Conservation (phyloP, 208 protist species). For the Porcisia deanei region DNA sequence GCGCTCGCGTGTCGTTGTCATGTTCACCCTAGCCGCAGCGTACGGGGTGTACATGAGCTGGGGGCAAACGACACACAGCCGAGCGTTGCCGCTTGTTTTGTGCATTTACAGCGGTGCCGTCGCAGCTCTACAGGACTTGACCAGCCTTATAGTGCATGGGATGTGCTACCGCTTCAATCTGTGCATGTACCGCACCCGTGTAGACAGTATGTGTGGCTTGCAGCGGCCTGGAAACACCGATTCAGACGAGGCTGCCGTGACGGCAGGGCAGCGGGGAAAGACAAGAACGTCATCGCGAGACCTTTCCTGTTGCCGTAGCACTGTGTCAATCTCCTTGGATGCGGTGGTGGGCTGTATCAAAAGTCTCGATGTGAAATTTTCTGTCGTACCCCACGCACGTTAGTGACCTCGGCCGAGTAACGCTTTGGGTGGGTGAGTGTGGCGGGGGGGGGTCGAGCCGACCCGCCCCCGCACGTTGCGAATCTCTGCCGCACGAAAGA, state of each 20-base stretch:
- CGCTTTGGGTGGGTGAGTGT: no score
- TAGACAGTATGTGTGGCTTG: slow-evolving; percentile 8
- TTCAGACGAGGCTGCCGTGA: background rate
- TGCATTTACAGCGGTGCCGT: slow-evolving; percentile 15
- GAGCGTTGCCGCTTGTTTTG: background rate
- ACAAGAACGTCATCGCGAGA: background rate
- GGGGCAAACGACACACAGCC: background rate
- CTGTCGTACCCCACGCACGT: background rate
- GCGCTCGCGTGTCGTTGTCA: background rate
- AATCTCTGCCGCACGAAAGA: no score
- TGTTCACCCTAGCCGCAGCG: background rate
- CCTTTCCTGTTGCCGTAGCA: background rate
- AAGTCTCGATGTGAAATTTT: slow-evolving; percentile 10
- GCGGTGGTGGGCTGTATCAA: slow-evolving; percentile 11
- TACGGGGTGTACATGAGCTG: background rate
- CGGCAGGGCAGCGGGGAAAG: background rate
- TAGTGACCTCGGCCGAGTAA: background rate
- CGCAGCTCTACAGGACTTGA: slow-evolving; percentile 13
- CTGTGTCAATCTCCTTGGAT: background rate
- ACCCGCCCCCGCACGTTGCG: no score
- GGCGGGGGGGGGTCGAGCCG: no score
- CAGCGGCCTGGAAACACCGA: background rate
- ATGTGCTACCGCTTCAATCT: slow-evolving; percentile 8
- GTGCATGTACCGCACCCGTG: slow-evolving; percentile 9
- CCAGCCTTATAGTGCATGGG: slow-evolving; percentile 14